Percentiles rank a stretch among this genome's conserved stretches.
Evolutionary conservation across 352 stramenopile species (phyloP).

Genomic region (Globisporangium cederbergense): DNA sequence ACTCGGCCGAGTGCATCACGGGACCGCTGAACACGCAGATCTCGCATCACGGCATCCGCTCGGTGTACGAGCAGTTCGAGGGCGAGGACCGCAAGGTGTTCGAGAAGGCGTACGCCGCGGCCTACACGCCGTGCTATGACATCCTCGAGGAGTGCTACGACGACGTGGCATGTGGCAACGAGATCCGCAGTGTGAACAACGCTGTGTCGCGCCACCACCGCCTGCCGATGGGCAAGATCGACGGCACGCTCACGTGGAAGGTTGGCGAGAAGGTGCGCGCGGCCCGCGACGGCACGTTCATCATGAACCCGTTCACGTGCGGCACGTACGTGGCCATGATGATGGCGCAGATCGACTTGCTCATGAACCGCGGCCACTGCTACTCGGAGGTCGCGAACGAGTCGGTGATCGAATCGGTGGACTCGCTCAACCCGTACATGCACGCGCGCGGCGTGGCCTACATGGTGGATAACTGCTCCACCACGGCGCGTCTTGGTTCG

Average conservation of each 20-base stretch:
- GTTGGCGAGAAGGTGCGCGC: slow-evolving; percentile 96
- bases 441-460: slow-evolving; percentile 96
- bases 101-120: slow-evolving; percentile 93
- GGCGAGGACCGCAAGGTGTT: slow-evolving; percentile 93
- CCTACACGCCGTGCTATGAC: slow-evolving; percentile 95
- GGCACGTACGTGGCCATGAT: slow-evolving; percentile 99
- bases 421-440: slow-evolving; percentile 99
- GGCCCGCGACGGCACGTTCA: slow-evolving; percentile 92
- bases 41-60: slow-evolving; percentile 96
- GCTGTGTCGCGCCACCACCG: slow-evolving; percentile 92
- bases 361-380: slow-evolving; percentile 94
- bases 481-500: slow-evolving; percentile 95
- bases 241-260: slow-evolving; percentile 96
- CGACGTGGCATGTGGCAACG: slow-evolving; percentile 96
- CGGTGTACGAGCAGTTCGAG: slow-evolving; percentile 93
- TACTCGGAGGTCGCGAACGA: slow-evolving; percentile 99
- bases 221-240: slow-evolving; percentile 97
- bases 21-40: slow-evolving; percentile 97
- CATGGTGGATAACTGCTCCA: slow-evolving; percentile 99
- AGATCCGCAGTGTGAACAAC: slow-evolving; percentile 98
- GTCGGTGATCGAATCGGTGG: slow-evolving; percentile 97
- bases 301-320: slow-evolving; percentile 97
- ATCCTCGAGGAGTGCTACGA: slow-evolving; percentile 99
- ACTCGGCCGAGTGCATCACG: slow-evolving; percentile 97
- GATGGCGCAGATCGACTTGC: slow-evolving; percentile 97